phyloP scores from a whole-genome alignment of 78 protist species.

The Blattamonas nauphoetae region DNA sequence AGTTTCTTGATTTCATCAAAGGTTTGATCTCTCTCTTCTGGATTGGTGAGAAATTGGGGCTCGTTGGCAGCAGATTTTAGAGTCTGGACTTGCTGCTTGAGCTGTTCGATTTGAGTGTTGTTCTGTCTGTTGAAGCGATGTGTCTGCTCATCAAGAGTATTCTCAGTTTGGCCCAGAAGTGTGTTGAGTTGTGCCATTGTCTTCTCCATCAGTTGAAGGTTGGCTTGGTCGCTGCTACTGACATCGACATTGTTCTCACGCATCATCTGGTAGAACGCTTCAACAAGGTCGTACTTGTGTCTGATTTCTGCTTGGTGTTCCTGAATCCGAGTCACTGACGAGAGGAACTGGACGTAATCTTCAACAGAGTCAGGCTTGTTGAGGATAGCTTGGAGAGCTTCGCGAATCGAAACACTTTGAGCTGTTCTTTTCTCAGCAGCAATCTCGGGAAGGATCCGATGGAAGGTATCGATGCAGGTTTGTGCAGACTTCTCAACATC shows the following conservation, averaged over 20 bases:
- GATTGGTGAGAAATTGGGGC: not conserved
- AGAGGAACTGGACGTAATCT: not conserved
- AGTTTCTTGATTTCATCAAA: not conserved
- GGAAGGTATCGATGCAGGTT: conserved; percentile 6
- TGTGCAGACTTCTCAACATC: conserved; percentile 12
- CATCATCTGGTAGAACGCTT: not conserved
- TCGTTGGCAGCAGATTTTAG: not conserved
- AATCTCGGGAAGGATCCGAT: conserved; percentile 26
- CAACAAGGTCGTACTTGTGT: not conserved
- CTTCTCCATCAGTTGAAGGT: not conserved
- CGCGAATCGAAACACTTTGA: not conserved
- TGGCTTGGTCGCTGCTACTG: not conserved
- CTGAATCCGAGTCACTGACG: not conserved
- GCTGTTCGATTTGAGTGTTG: not conserved
- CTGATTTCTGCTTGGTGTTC: not conserved
- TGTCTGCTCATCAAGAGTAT: not conserved
- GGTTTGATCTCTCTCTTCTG: not conserved
- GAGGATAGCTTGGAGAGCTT: not conserved
- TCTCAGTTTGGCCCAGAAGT: not conserved
- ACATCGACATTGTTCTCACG: not conserved
- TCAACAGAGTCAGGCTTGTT: not conserved
- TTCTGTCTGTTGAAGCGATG: not conserved
- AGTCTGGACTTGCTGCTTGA: not conserved
- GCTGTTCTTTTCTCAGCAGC: not conserved
- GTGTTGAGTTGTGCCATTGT: not conserved